Conservation (phyloP, 441 rosid species). For the Melastoma candidum region DNA sequence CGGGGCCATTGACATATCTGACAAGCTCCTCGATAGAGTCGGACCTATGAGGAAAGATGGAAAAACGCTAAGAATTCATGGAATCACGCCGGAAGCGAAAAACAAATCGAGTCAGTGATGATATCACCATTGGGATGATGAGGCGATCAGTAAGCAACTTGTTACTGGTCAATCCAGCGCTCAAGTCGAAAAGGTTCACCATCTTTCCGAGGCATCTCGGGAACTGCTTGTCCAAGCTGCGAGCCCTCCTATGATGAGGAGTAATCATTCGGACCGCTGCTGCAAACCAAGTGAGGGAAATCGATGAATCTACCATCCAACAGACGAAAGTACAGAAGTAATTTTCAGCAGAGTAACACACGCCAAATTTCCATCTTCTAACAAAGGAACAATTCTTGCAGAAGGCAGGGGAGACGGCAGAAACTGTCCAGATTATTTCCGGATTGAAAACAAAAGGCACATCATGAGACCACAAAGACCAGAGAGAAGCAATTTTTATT, state of each 20-base stretch:
- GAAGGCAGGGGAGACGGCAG: too few species aligned
- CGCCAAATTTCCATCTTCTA: too few species aligned
- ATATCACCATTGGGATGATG: conserved; percentile 41
- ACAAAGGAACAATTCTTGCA: too few species aligned
- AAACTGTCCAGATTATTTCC: too few species aligned
- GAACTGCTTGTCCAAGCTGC: conserved; percentile 37
- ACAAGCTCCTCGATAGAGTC: conserved; percentile 44
- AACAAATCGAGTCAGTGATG: conserved; percentile 1
- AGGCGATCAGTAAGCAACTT: conserved; percentile 66
- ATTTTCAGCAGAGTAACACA: too few species aligned
- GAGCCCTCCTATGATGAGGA: conserved; percentile 33
- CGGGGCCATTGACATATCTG: conserved; percentile 50
- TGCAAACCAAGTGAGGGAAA: conserved; percentile 21
- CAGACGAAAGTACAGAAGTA: too few species aligned
- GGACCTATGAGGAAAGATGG: background rate
- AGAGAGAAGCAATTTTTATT: too few species aligned
- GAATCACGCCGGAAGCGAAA: conserved; percentile 3
- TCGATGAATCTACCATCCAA: background rate
- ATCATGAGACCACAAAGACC: too few species aligned
- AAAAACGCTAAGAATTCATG: background rate
- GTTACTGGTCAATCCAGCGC: conserved; percentile 47
- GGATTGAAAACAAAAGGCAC: too few species aligned
- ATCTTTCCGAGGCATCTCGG: conserved; percentile 87
- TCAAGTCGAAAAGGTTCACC: conserved; percentile 73
- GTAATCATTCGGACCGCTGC: conserved; percentile 47